phyloP scores from a whole-genome alignment of 176 grass and related monocot species.

The Aegilops longissima region DNA sequence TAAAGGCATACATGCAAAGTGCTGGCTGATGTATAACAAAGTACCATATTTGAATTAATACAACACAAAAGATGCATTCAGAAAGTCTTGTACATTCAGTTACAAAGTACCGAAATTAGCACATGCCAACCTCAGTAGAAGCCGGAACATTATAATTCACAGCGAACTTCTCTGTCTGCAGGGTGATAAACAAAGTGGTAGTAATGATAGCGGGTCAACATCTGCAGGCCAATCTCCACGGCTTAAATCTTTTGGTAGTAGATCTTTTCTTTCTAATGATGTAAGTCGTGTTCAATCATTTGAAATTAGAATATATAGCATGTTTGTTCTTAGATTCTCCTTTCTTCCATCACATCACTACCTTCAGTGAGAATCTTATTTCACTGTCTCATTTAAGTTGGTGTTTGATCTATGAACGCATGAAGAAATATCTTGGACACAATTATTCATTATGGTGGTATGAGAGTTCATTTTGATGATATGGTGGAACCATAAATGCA shows the following conservation, averaged over 20 bases:
- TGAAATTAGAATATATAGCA: neutral
- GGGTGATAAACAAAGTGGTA: constrained; percentile 60
- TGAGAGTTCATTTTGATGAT: constrained; percentile 4
- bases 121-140: constrained; percentile 3
- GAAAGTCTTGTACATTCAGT: too few relatives aligned
- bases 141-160: constrained; percentile 1
- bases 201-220: constrained; percentile 58
- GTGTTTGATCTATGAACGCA: neutral
- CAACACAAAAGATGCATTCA: too few relatives aligned
- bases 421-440: neutral
- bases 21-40: too few relatives aligned
- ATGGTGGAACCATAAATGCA: neutral
- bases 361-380: neutral
- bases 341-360: neutral
- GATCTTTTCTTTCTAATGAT: constrained; percentile 63
- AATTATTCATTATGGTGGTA: neutral
- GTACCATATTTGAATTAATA: too few relatives aligned
- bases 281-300: constrained; percentile 35
- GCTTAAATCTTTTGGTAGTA: constrained; percentile 58
- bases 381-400: constrained; percentile 17
- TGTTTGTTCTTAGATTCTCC: neutral
- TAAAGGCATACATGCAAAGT: too few relatives aligned
- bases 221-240: constrained; percentile 54
- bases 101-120: neutral
- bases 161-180: constrained; percentile 29